Conservation (phyloP, 2,329 filamentous ascomycete genomes). For the Ilyonectria sp. region DNA sequence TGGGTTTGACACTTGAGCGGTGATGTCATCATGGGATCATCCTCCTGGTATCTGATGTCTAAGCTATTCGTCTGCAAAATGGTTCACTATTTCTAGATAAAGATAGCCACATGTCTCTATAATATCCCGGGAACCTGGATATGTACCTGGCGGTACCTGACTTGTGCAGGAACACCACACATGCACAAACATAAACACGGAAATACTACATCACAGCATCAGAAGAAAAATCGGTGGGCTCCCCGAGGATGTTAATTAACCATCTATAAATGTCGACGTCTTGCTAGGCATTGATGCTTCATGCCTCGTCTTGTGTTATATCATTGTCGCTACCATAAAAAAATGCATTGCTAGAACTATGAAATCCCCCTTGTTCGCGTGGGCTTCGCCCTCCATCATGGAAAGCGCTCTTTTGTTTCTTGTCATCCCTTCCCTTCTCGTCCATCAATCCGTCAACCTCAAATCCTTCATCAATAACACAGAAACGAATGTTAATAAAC, state of each 20-base stretch:
- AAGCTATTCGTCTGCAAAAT: no score
- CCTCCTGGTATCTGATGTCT: background rate
- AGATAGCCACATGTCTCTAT: background rate
- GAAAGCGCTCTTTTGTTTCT: conserved; percentile 28
- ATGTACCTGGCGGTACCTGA: background rate
- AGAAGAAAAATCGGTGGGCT: background rate
- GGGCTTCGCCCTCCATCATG: conserved; percentile 27
- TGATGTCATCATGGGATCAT: conserved; percentile 39
- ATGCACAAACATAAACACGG: background rate
- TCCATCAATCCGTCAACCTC: conserved; percentile 8
- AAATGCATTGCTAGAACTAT: conserved; percentile 27
- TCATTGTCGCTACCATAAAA: conserved; percentile 27
- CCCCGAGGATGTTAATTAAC: conserved; percentile 16
- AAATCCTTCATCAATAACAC: conserved; percentile 32
- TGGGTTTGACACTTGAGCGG: background rate
- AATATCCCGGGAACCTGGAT: background rate
- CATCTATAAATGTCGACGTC: conserved; percentile 18
- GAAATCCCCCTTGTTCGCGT: conserved; percentile 26
- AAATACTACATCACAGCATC: background rate
- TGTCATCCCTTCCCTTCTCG: conserved; percentile 10
- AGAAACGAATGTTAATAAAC: conserved; percentile 35
- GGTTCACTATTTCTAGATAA: conserved; percentile 10
- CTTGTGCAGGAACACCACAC: background rate
- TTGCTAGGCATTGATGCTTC: conserved; percentile 11
- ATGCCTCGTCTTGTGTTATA: conserved; percentile 24